Conservation (phyloP, 2,329 filamentous ascomycete species). For the Epichloe coenophiala region DNA sequence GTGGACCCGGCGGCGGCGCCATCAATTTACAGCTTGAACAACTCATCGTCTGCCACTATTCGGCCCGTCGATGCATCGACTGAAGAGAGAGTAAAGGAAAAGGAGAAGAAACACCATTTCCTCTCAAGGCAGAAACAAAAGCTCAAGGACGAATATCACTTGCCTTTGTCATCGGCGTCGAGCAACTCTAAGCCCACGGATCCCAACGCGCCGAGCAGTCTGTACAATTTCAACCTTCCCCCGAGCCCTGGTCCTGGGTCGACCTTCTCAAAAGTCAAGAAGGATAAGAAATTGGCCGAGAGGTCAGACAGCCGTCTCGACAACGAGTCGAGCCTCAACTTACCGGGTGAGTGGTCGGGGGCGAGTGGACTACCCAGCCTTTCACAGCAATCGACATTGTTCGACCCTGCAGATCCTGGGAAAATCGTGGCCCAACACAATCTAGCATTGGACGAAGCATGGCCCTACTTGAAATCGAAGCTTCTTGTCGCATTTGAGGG, state of each 20-base stretch:
- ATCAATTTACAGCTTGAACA: conserved; percentile 61
- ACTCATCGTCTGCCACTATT: conserved; percentile 64
- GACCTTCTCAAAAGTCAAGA: conserved; percentile 70
- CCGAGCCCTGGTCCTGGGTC: conserved; percentile 54
- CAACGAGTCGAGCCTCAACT: conserved; percentile 32
- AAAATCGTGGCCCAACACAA: conserved; percentile 50
- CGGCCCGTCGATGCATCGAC: conserved; percentile 44
- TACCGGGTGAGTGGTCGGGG: conserved; percentile 36
- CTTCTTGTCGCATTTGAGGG: conserved; percentile 69
- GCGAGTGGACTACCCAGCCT: conserved; percentile 37
- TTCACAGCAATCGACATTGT: conserved; percentile 29
- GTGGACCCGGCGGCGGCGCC: conserved; percentile 43
- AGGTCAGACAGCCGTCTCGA: conserved; percentile 39
- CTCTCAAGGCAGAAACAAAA: conserved; percentile 69
- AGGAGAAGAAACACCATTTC: conserved; percentile 68
- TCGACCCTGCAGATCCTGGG: conserved; percentile 40
- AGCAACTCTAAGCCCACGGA: conserved; percentile 68
- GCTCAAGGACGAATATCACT: conserved; percentile 58
- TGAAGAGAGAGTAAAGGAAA: conserved; percentile 36
- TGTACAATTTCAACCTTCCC: conserved; percentile 72
- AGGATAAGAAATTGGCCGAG: conserved; percentile 71
- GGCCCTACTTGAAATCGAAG: conserved; percentile 66
- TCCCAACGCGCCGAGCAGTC: conserved; percentile 57
- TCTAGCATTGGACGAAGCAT: conserved; percentile 65
- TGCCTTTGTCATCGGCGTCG: conserved; percentile 61